Conservation (phyloP, 257 asterid genomes). For the Jaltomata sinuosa region DNA sequence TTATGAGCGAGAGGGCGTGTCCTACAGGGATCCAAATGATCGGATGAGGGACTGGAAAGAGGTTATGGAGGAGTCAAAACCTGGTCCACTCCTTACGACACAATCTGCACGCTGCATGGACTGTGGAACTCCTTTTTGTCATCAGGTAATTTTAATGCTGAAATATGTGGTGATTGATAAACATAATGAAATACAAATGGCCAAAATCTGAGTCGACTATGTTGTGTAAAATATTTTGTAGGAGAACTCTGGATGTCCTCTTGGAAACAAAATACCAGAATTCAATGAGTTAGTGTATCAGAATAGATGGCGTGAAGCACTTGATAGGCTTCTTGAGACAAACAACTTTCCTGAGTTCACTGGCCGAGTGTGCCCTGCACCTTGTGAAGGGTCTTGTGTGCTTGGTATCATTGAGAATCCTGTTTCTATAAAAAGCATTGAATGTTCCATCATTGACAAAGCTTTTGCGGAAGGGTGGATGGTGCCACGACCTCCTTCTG, state of each 20-base stretch:
- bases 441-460: conserved; percentile 93
- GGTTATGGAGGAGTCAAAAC: conserved; percentile 74
- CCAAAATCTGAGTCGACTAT: background rate
- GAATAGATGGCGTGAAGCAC: conserved; percentile 98
- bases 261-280: conserved; percentile 97
- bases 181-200: background rate
- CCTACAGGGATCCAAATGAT: conserved; percentile 72
- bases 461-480: conserved; percentile 98
- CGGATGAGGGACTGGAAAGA: conserved; percentile 90
- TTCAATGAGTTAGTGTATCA: conserved; percentile 96
- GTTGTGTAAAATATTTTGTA: conserved; percentile 13
- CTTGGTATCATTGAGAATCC: conserved; percentile 99
- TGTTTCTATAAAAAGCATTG: conserved; percentile 86
- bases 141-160: conserved; percentile 47
- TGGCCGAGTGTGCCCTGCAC: conserved; percentile 99
- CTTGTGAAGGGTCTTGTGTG: conserved; percentile 99
- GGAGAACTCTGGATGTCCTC: conserved; percentile 99
- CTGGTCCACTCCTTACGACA: conserved; percentile 84
- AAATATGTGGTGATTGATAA: background rate
- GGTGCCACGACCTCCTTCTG: conserved; percentile 93
- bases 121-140: conserved; percentile 99
- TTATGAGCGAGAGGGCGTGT: conserved; percentile 82
- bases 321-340: conserved; percentile 95
- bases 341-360: conserved; percentile 99
- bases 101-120: conserved; percentile 99